A percentile compares a stretch with the other conserved stretches of the same genome.
Conservation (phyloP, 1,284 basidiomycete genomes). For the Xerocomus nothofagi region DNA sequence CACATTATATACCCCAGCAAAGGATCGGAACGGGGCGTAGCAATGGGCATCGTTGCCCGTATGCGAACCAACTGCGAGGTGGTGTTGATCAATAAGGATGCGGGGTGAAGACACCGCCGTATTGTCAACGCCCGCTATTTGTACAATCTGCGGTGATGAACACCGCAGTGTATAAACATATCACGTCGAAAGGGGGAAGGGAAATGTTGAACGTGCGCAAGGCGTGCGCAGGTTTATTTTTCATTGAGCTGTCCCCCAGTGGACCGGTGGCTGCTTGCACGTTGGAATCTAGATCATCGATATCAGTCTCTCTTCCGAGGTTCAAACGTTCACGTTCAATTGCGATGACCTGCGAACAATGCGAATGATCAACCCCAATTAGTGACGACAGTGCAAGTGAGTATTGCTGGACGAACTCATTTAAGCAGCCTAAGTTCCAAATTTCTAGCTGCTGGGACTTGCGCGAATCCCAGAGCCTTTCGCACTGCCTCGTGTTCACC, state of each 20-base stretch:
- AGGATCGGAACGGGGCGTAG: background rate
- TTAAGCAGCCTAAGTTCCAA: background rate
- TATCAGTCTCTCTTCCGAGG: background rate
- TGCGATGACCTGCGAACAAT: background rate
- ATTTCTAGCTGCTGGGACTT: background rate
- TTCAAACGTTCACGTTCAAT: too few relatives aligned
- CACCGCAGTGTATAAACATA: conserved; percentile 1
- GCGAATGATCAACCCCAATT: background rate
- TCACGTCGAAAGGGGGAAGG: background rate
- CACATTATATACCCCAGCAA: conserved; percentile 10
- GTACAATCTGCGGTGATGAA: background rate
- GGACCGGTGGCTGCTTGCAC: background rate
- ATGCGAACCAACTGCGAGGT: background rate
- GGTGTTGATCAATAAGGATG: background rate
- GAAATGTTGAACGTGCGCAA: background rate
- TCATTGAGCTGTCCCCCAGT: background rate
- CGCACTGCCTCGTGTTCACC: background rate
- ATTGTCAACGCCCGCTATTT: background rate
- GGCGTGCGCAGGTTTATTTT: background rate
- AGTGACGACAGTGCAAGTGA: background rate
- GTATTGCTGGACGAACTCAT: background rate
- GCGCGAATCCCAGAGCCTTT: background rate
- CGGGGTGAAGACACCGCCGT: background rate
- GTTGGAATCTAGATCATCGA: background rate
- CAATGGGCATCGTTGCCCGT: conserved; percentile 9